phyloP scores from a whole-genome alignment of 345 rosid species.

The Ceriops zippeliana region DNA sequence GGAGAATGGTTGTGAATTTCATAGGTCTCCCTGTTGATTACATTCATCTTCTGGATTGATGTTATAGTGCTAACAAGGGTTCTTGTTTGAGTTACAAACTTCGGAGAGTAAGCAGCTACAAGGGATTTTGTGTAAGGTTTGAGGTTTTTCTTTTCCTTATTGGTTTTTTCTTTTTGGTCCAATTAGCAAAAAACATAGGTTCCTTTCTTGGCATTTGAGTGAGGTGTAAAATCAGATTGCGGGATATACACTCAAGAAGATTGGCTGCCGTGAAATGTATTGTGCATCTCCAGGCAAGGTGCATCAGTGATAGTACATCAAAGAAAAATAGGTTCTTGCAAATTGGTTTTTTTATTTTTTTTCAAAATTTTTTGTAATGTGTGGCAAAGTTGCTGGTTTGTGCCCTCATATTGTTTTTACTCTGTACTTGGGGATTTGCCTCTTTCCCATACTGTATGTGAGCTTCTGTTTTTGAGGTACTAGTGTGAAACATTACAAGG shows the following conservation, averaged over 20 bases:
- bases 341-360: constrained; percentile 9
- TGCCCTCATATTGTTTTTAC: constrained; percentile 25
- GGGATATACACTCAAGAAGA: constrained; percentile 45
- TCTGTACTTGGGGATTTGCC: constrained; percentile 25
- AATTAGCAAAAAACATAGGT: constrained; percentile 32
- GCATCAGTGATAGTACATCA: constrained; percentile 22
- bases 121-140: constrained; percentile 50
- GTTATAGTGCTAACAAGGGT: constrained; percentile 39
- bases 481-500: constrained; percentile 44
- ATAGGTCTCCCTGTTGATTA: constrained; percentile 28
- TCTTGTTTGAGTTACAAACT: constrained; percentile 36
- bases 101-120: constrained; percentile 36
- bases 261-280: constrained; percentile 35
- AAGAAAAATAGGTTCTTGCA: constrained; percentile 16
- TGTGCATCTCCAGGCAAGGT: constrained; percentile 35
- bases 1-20: constrained; percentile 36
- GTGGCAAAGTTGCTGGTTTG: constrained; percentile 35
- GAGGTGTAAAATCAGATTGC: constrained; percentile 52
- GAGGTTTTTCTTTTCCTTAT: constrained; percentile 18
- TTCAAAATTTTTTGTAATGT: constrained; percentile 20
- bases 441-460: constrained; percentile 44
- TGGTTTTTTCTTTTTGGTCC: not conserved
- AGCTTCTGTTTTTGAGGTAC: constrained; percentile 38
- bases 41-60: constrained; percentile 31
- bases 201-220: constrained; percentile 48